Evolutionary conservation across 768 basidiomycete genomes (phyloP).

Genomic region (Calocybe gangraenosa): DNA sequence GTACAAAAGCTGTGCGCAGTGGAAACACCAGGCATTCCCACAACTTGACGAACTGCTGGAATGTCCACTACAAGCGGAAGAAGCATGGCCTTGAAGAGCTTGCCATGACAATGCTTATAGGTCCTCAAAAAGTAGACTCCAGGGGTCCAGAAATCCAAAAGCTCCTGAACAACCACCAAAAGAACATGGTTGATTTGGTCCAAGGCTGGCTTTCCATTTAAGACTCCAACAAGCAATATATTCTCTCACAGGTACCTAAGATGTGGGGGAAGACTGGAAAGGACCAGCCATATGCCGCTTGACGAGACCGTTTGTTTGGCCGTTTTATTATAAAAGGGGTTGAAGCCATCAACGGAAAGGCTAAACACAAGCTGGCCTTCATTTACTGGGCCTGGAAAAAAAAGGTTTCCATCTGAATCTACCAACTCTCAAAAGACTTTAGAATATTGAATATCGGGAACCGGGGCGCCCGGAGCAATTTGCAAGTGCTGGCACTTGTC

Average conservation of each 20-base stretch:
- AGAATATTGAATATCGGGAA: background rate
- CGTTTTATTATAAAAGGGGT: constrained; percentile 22
- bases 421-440: constrained; percentile 14
- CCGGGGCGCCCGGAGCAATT: background rate
- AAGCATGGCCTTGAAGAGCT: constrained; percentile 15
- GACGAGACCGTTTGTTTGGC: constrained; percentile 20
- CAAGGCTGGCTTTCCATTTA: constrained; percentile 31
- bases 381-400: constrained; percentile 14
- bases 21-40: constrained; percentile 18
- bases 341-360: constrained; percentile 24
- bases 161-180: constrained; percentile 28
- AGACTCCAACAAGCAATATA: constrained; percentile 31
- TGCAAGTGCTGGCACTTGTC: background rate
- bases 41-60: constrained; percentile 23
- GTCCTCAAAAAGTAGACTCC: constrained; percentile 25
- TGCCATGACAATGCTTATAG: constrained; percentile 9
- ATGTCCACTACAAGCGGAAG: constrained; percentile 25
- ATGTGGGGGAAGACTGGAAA: background rate
- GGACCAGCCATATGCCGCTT: constrained; percentile 11
- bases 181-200: constrained; percentile 32
- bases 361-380: constrained; percentile 21
- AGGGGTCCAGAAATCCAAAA: constrained; percentile 25
- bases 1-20: constrained; percentile 23
- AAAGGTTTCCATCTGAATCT: constrained; percentile 17
- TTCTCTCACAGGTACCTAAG: constrained; percentile 23